Evolutionary conservation across 2,329 filamentous ascomycete species (phyloP).

Genomic region (Plenodomus lindquistii): DNA sequence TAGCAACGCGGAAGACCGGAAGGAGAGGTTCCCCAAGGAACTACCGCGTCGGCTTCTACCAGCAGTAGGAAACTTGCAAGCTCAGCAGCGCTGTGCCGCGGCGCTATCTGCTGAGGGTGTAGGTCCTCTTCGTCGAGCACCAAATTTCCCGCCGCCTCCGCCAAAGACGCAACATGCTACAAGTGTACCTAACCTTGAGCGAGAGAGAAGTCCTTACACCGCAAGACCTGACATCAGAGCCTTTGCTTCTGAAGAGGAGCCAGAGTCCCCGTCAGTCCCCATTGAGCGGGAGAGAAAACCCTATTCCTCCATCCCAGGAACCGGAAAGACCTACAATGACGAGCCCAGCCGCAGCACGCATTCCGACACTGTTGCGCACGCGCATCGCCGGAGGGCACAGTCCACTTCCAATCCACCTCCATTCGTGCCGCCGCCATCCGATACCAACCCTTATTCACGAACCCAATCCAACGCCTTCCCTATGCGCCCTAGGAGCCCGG

Average conservation of each 20-base stretch:
- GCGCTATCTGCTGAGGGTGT: slow-evolving; percentile 58
- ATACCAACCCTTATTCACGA: slow-evolving; percentile 26
- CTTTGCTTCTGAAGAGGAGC: slow-evolving; percentile 41
- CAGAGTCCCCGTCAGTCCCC: slow-evolving; percentile 49
- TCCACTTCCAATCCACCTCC: slow-evolving; percentile 38
- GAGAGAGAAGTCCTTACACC: slow-evolving; percentile 41
- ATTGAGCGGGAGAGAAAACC: slow-evolving; percentile 70
- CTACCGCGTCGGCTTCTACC: slow-evolving; percentile 76
- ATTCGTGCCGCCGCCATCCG: slow-evolving; percentile 28
- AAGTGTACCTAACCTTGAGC: slow-evolving; percentile 30
- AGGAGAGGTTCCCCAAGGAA: slow-evolving; percentile 77
- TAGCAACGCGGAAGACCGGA: slow-evolving; percentile 63
- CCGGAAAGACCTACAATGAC: slow-evolving; percentile 59
- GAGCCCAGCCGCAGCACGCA: slow-evolving; percentile 27
- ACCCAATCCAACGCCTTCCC: slow-evolving; percentile 21
- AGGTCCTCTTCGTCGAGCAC: slow-evolving; percentile 39
- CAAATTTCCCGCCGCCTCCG: slow-evolving; percentile 42
- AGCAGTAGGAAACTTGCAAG: slow-evolving; percentile 57
- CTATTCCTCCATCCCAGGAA: slow-evolving; percentile 63
- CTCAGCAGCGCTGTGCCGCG: slow-evolving; percentile 64
- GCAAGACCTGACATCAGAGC: slow-evolving; percentile 26
- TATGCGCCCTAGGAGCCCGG: slow-evolving; percentile 38
- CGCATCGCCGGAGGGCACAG: slow-evolving; percentile 34
- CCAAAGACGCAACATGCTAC: slow-evolving; percentile 24
- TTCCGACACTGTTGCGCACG: slow-evolving; percentile 25